Percentiles rank a stretch among this genome's conserved stretches.
Conservation (phyloP, 441 rosid species). For the Populus trichocarpa region DNA sequence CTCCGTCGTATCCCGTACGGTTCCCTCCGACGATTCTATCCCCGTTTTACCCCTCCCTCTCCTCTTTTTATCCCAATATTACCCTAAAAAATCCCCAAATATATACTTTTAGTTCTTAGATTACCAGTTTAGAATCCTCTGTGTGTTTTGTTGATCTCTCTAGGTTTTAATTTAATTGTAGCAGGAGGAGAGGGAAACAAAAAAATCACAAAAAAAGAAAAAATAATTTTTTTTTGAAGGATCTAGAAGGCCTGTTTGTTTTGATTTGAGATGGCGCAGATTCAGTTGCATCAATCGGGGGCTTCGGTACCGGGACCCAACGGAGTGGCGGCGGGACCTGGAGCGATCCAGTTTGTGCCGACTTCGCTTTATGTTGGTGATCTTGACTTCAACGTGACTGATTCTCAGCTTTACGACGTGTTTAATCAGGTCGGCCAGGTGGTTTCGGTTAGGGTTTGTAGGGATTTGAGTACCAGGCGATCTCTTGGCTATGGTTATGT, state of each 20-base stretch:
- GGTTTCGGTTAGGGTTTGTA: slow-evolving; percentile 72
- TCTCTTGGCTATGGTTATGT: slow-evolving; percentile 91
- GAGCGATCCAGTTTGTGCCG: slow-evolving; percentile 39
- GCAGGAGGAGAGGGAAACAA: slow-evolving; percentile 19
- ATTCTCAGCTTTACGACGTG: slow-evolving; percentile 73
- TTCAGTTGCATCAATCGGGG: slow-evolving; percentile 64
- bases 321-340: slow-evolving; percentile 32
- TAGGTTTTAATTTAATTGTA: slow-evolving; percentile 4
- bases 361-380: slow-evolving; percentile 89
- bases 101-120: background rate
- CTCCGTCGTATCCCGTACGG: slow-evolving; percentile 23
- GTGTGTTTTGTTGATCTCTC: slow-evolving; percentile 15
- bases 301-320: slow-evolving; percentile 41
- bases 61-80: slow-evolving; percentile 12
- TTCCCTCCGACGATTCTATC: slow-evolving; percentile 37
- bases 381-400: slow-evolving; percentile 65
- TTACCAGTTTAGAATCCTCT: slow-evolving; percentile 1
- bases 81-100: background rate
- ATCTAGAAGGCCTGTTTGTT: slow-evolving; percentile 21
- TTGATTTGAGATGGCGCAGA: slow-evolving; percentile 48
- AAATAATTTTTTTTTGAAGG: background rate
- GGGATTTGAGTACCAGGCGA: slow-evolving; percentile 63
- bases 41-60: slow-evolving; percentile 22
- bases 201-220: background rate
- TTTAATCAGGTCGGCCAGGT: slow-evolving; percentile 79